phyloP scores from a whole-genome alignment of 352 stramenopile genomes.

The Lagenidium sp. region DNA sequence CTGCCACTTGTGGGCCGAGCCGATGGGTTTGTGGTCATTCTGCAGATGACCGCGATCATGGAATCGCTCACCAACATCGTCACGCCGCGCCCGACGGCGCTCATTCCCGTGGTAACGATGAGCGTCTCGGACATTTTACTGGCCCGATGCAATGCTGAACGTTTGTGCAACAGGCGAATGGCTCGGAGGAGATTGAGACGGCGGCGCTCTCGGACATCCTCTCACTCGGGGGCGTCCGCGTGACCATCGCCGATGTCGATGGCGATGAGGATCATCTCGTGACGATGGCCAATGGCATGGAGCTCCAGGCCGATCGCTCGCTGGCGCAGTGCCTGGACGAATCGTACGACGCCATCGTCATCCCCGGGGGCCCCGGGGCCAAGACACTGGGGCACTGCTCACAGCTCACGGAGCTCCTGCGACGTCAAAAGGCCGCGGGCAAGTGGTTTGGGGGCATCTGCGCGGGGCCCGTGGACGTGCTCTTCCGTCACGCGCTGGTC shows the following conservation, averaged over 20 bases:
- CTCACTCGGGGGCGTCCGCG: constrained; percentile 43
- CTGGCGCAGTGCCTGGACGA: constrained; percentile 51
- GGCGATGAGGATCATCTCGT: constrained; percentile 43
- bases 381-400: constrained; percentile 32
- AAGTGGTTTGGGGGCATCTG: constrained; percentile 50
- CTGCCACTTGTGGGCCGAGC: no score
- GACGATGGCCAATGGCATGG: constrained; percentile 36
- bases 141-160: no score
- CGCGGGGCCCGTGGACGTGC: constrained; percentile 37
- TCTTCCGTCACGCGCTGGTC: constrained; percentile 40
- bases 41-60: constrained; percentile 44
- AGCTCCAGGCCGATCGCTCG: constrained; percentile 52
- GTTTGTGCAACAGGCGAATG: constrained; percentile 20
- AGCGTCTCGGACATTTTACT: no score
- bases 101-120: constrained; percentile 59
- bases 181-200: constrained; percentile 61
- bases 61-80: constrained; percentile 49
- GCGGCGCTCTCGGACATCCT: constrained; percentile 38
- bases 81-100: constrained; percentile 44
- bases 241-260: constrained; percentile 48
- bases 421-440: constrained; percentile 33
- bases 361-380: constrained; percentile 48
- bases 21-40: no score
- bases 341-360: constrained; percentile 49
- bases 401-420: constrained; percentile 33